These are phyloP conservation scores for Tuctoria greenei DNA, from an alignment of 176 grass and related monocot genomes.

Conservation along the genomic window DNA sequence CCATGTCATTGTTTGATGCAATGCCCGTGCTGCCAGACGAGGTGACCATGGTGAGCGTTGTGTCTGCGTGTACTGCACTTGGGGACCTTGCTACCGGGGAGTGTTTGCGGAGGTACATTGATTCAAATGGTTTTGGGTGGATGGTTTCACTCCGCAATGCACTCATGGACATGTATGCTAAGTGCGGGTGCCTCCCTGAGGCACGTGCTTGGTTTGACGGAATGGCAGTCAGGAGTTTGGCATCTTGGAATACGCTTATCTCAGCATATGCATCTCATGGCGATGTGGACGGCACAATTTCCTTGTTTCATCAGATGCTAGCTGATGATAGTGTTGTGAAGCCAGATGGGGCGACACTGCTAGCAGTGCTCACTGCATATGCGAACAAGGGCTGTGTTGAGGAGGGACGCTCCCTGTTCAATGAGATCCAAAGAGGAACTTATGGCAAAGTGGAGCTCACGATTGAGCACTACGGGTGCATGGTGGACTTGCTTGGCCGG, in stretches of 20 bases:
- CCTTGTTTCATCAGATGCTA: slow-evolving; percentile 52
- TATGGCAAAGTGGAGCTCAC: slow-evolving; percentile 39
- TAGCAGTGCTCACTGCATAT: slow-evolving; percentile 43
- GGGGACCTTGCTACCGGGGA: slow-evolving; percentile 57
- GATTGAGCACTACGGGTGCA: slow-evolving; percentile 60
- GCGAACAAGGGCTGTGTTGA: slow-evolving; percentile 49
- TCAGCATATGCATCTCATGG: slow-evolving; percentile 54
- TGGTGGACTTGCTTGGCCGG: slow-evolving; percentile 62
- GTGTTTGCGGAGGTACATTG: slow-evolving; percentile 35
- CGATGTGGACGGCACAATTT: slow-evolving; percentile 27
- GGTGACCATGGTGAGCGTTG: slow-evolving; percentile 58
- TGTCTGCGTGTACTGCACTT: slow-evolving; percentile 54
- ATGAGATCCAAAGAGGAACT: slow-evolving; percentile 31
- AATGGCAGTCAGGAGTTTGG: slow-evolving; percentile 33
- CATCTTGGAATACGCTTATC: slow-evolving; percentile 59
- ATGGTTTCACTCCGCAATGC: slow-evolving; percentile 58
- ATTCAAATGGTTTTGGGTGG: slow-evolving; percentile 54
- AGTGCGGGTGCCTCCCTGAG: slow-evolving; percentile 47
- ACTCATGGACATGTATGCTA: slow-evolving; percentile 64
- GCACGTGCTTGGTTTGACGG: slow-evolving; percentile 48
- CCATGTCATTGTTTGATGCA: slow-evolving; percentile 46
- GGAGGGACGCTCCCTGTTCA: slow-evolving; percentile 42
- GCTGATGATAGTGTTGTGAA: slow-evolving; percentile 27
- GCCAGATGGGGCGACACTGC: slow-evolving; percentile 50
- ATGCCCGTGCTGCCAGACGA: slow-evolving; percentile 60